Evolutionary conservation across 1,284 basidiomycete genomes (phyloP).

Genomic region (Sanghuangporus weigelae): DNA sequence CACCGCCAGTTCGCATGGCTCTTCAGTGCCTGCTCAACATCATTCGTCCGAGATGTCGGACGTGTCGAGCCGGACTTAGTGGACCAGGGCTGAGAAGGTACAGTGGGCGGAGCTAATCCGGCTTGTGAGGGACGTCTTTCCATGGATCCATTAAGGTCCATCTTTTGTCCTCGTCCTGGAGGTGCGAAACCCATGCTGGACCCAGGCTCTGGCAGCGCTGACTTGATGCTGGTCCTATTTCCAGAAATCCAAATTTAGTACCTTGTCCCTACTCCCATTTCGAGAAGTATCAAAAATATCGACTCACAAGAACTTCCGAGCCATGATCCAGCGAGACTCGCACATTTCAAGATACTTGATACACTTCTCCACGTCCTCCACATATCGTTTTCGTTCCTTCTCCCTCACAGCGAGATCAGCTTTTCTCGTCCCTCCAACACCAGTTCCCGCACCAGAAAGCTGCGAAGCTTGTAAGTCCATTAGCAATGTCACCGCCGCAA

Average conservation of each 20-base stretch:
- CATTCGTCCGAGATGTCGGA: not conserved
- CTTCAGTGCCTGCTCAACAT: slow-evolving; percentile 6
- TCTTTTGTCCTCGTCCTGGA: not conserved
- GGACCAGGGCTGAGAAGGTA: slow-evolving; percentile 4
- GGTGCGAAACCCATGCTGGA: not conserved
- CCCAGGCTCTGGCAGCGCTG: slow-evolving; percentile 3
- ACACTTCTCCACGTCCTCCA: slow-evolving; percentile 13
- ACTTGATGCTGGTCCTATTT: slow-evolving; percentile 3
- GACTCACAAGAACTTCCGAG: slow-evolving; percentile 15
- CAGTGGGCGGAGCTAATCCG: not conserved
- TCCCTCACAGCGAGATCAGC: not conserved
- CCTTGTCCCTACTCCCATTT: not conserved
- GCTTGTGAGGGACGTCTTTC: not conserved
- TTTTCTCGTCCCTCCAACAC: not conserved
- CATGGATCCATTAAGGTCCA: not conserved
- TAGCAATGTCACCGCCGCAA: slow-evolving; percentile 8
- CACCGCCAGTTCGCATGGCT: slow-evolving; percentile 13
- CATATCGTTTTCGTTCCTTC: slow-evolving; percentile 3
- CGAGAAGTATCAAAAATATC: not conserved
- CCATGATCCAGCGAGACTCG: slow-evolving; percentile 16
- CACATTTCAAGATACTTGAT: slow-evolving; percentile 12
- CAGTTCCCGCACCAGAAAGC: not conserved
- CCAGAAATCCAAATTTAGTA: not conserved
- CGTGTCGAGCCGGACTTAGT: not conserved
- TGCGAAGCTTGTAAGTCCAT: slow-evolving; percentile 7